Conservation (phyloP, 2,329 filamentous ascomycete species). For the Fusarium marasasianum region DNA sequence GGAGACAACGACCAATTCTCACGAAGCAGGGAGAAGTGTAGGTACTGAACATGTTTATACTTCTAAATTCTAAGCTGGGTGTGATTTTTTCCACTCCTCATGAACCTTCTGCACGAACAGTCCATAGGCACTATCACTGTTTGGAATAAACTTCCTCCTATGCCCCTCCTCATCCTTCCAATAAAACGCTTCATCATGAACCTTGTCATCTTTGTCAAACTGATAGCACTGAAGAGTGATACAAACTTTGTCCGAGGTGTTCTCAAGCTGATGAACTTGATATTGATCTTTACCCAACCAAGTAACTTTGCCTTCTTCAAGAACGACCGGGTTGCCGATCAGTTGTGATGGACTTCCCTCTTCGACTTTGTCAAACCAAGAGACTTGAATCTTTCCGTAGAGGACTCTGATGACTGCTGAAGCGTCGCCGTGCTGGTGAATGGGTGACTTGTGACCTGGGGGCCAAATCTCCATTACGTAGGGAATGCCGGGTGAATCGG, state of each 20-base stretch:
- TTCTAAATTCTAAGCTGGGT: accelerated
- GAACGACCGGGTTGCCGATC: not conserved
- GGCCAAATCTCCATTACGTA: not conserved
- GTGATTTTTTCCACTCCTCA: not conserved
- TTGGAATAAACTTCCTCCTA: not conserved
- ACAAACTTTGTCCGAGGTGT: not conserved
- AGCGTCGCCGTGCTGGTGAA: not conserved
- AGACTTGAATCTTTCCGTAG: not conserved
- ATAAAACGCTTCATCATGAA: not conserved
- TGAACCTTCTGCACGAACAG: not conserved
- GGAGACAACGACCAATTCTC: not conserved
- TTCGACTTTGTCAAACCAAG: not conserved
- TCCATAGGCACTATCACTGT: not conserved
- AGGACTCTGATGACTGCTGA: not conserved
- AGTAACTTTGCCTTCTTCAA: not conserved
- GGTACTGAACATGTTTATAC: not conserved
- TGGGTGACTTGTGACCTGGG: not conserved
- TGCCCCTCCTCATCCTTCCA: not conserved
- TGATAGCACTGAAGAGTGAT: not conserved
- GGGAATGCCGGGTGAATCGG: not conserved
- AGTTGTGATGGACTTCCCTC: not conserved
- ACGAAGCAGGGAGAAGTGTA: too few species aligned
- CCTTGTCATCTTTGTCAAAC: accelerated
- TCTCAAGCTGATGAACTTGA: not conserved
- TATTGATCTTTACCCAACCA: not conserved